Conservation (phyloP, 345 rosid species). For the Citropsis articulata region DNA sequence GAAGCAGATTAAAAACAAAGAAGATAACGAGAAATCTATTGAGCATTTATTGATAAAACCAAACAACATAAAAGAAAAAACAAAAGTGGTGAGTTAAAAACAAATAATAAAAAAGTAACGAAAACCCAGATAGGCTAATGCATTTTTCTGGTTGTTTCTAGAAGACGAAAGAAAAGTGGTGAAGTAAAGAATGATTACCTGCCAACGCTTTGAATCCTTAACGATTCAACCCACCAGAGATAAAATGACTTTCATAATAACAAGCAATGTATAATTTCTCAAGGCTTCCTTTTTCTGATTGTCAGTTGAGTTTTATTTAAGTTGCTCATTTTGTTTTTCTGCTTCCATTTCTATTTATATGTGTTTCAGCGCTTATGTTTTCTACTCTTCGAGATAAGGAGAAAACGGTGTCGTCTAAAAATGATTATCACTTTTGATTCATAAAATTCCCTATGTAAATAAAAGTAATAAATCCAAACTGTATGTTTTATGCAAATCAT, state of each 20-base stretch:
- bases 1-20: background rate
- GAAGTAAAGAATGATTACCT: constrained; percentile 18
- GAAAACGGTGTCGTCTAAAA: too few relatives aligned
- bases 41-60: background rate
- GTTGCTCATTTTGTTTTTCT: too few relatives aligned
- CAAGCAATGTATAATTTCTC: constrained; percentile 12
- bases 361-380: too few relatives aligned
- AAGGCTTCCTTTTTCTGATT: background rate
- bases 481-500: too few relatives aligned
- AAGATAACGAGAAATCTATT: constrained; percentile 2
- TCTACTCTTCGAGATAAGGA: too few relatives aligned
- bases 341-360: too few relatives aligned
- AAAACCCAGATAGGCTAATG: background rate
- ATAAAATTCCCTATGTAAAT: too few relatives aligned
- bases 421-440: too few relatives aligned
- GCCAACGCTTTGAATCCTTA: background rate
- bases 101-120: background rate
- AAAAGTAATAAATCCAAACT: too few relatives aligned
- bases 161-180: background rate
- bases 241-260: background rate
- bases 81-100: background rate
- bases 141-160: background rate
- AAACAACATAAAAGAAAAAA: background rate
- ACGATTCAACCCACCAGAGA: background rate
- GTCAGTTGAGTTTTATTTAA: too few relatives aligned